phyloP scores from a whole-genome alignment of 306 rosid species.

The Quercus wislizeni region DNA sequence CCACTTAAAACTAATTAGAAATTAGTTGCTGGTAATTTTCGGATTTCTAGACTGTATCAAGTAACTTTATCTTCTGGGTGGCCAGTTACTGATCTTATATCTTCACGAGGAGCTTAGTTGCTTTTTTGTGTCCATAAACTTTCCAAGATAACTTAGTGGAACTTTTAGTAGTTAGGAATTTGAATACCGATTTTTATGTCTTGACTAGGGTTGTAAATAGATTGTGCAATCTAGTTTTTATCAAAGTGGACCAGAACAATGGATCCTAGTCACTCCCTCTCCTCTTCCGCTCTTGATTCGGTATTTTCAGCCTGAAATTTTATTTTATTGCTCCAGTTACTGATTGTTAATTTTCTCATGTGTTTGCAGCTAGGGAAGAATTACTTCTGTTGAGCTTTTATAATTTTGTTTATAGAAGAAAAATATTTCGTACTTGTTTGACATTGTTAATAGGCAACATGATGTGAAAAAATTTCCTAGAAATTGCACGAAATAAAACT shows the following conservation, averaged over 20 bases:
- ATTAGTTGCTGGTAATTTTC: constrained; percentile 28
- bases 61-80: constrained; percentile 33
- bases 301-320: background rate
- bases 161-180: constrained; percentile 26
- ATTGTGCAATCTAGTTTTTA: constrained; percentile 45
- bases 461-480: background rate
- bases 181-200: constrained; percentile 6
- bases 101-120: constrained; percentile 47
- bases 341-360: background rate
- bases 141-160: constrained; percentile 39
- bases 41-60: constrained; percentile 34
- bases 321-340: background rate
- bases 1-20: constrained; percentile 50
- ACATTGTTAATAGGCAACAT: background rate
- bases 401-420: background rate
- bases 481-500: background rate
- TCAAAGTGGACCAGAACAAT: constrained; percentile 27
- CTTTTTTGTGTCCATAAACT: constrained; percentile 38
- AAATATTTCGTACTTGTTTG: background rate
- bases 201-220: constrained; percentile 60
- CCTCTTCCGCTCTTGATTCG: background rate
- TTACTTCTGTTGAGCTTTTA: constrained; percentile 1
- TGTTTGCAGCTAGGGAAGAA: background rate
- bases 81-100: constrained; percentile 37
- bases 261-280: constrained; percentile 11